Evolutionary conservation across 2,329 filamentous ascomycete genomes (phyloP), one percentile per base, ranked within the genome.

Genomic region (Cytospora piceicola): DNA sequence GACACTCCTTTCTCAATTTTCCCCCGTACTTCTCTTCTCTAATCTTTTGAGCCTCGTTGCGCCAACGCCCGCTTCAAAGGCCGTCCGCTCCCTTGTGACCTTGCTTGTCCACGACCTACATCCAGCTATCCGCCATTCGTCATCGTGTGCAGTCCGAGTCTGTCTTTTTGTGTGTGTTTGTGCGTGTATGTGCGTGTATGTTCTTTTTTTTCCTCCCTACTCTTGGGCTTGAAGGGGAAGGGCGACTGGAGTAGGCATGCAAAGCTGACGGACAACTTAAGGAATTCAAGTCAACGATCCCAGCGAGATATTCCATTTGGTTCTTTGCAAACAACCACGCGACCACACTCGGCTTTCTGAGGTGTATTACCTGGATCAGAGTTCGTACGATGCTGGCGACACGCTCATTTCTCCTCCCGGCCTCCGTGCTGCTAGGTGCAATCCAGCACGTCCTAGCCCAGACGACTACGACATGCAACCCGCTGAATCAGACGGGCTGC

Each of bases 401-500:
- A 60, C 72, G 67, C 58, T 72, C 72, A 54, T 68, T 74, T 54
- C 65, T 71, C 58, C 32, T 68, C 55, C 71, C 78, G 58, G 78
- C 78, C 66, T 53, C 76, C 55, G 75, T 75, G 75, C 78, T 81
- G 73, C 71, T 82, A 68, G 78, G 79, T 61, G 74, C 77, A 64
- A 72, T 85, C 65, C 63, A 81, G 12, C 73, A 84, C 53, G 80
- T 82, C 57, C 70, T 82, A 46, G 93, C 90, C 58, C 94, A 97
- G 77, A 93, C 93, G 36, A 87, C 78, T 64, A 93, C 91, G 9
- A 76, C 83, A 52, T 98, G 94, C 81, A 89, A 96, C 74, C 94
- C 94, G 6, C 82, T 90, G 72, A 56, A 58, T 49, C 84, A 93
- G 69, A 87, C 83, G 53, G 77, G 80, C 70, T 96, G 93, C 75